phyloP scores from a whole-genome alignment of 306 rosid genomes.

The Cucumis hystrix region DNA sequence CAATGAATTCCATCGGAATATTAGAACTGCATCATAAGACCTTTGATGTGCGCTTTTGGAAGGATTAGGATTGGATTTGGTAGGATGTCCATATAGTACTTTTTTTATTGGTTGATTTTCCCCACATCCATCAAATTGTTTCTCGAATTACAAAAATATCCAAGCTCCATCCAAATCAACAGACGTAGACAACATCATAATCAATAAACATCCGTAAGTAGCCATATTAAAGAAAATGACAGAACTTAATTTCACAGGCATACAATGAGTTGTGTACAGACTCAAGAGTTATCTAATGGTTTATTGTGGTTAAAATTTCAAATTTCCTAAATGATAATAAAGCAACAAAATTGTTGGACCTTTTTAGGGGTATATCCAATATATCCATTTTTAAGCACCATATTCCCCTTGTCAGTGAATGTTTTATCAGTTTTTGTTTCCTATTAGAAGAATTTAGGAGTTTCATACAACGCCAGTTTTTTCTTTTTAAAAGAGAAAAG shows the following conservation, averaged over 20 bases:
- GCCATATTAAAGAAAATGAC: no score
- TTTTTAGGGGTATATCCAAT: no score
- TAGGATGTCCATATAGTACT: neutral
- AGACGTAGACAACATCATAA: neutral
- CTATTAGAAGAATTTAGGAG: neutral
- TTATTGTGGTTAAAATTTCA: neutral
- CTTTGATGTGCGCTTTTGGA: neutral
- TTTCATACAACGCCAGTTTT: no score
- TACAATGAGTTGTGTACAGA: neutral
- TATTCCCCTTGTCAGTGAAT: neutral
- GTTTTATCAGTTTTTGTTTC: neutral
- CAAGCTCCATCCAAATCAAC: neutral
- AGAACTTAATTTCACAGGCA: neutral
- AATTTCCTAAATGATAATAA: neutral
- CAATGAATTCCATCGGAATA: neutral
- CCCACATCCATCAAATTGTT: neutral
- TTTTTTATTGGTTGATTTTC: neutral
- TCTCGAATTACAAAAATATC: neutral
- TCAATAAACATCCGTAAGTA: no score
- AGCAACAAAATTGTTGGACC: neutral
- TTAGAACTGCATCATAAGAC: neutral
- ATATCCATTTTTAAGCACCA: neutral
- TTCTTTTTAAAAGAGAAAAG: no score
- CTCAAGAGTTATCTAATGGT: neutral
- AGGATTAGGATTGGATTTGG: neutral